These are phyloP conservation scores for Eragrostis tef DNA, from an alignment of 202 grass and related monocot species.

Conservation along the genomic window DNA sequence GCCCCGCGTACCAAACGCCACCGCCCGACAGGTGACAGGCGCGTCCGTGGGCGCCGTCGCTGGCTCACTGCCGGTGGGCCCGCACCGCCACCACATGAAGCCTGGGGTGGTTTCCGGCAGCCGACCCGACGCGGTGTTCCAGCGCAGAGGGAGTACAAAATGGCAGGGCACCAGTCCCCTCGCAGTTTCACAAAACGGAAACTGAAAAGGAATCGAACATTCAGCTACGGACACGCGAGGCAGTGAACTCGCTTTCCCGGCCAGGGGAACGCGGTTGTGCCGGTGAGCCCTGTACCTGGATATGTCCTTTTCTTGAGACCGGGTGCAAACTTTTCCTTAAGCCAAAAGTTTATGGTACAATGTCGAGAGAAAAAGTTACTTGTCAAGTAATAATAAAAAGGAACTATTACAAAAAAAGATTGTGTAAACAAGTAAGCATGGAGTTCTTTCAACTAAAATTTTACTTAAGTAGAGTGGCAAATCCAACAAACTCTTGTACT, in stretches of 20 bases:
- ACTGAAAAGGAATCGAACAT: not conserved
- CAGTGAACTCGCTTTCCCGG: conserved; percentile 35
- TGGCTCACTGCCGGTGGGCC: not conserved
- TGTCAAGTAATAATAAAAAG: too few species aligned
- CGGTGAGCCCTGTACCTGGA: not conserved
- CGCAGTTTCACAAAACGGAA: not conserved
- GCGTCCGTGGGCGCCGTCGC: not conserved
- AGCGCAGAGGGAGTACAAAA: conserved; percentile 6
- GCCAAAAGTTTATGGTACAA: not conserved
- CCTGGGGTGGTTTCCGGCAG: conserved; percentile 8
- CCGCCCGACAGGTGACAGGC: not conserved
- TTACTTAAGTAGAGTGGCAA: too few species aligned
- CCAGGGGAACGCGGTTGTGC: too few species aligned
- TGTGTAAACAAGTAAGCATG: too few species aligned
- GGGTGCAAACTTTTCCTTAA: not conserved
- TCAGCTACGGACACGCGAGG: conserved; percentile 21
- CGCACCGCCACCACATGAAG: not conserved
- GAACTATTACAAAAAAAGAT: too few species aligned
- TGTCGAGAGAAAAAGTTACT: too few species aligned
- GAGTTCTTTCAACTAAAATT: too few species aligned
- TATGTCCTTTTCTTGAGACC: not conserved
- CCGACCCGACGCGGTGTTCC: conserved; percentile 47
- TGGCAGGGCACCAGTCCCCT: not conserved
- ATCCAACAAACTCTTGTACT: too few species aligned
- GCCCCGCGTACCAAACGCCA: not conserved